A percentile compares a stretch with the other conserved stretches of the same genome.
These are phyloP conservation scores for Serendipita sp. DNA, from an alignment of 768 basidiomycete genomes.

Conservation along the genomic window DNA sequence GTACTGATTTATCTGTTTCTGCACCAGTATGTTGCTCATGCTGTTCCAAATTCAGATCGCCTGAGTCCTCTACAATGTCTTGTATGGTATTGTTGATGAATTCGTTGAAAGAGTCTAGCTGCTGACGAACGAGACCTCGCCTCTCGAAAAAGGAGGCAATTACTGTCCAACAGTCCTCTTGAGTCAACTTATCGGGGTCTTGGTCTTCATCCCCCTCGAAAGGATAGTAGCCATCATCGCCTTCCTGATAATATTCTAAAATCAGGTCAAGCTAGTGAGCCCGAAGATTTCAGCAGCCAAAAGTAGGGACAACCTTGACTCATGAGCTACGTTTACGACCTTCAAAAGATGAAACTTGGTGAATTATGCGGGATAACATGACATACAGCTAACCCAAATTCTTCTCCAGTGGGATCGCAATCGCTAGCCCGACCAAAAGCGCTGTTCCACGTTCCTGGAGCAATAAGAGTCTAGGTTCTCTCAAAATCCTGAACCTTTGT, in stretches of 20 bases:
- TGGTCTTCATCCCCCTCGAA: slow-evolving; percentile 30
- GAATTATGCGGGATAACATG: neutral
- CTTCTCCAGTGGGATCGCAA: neutral
- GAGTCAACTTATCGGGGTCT: slow-evolving; percentile 66
- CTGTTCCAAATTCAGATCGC: slow-evolving; percentile 92
- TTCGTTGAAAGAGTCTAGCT: slow-evolving; percentile 96
- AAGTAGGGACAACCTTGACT: neutral
- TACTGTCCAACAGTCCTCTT: slow-evolving; percentile 90
- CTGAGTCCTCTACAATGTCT: slow-evolving; percentile 91
- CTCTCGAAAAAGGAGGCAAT: slow-evolving; percentile 94
- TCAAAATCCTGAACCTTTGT: neutral
- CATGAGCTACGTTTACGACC: neutral
- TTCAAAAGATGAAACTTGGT: neutral
- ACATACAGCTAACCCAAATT: neutral
- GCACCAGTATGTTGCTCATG: slow-evolving; percentile 89
- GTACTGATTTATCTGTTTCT: slow-evolving; percentile 28
- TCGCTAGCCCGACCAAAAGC: neutral
- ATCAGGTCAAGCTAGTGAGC: too few relatives aligned
- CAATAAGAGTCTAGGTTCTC: neutral
- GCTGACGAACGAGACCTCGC: slow-evolving; percentile 94
- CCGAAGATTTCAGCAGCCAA: too few relatives aligned
- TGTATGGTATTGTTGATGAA: slow-evolving; percentile 99
- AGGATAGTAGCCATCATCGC: slow-evolving; percentile 4
- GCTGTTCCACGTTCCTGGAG: neutral
- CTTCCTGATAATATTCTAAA: neutral